A percentile compares a stretch with the other conserved stretches of the same genome.
These are phyloP conservation scores for Stephanodiscus triporus DNA, from an alignment of 108 stramenopile species.

Conservation along the genomic window DNA sequence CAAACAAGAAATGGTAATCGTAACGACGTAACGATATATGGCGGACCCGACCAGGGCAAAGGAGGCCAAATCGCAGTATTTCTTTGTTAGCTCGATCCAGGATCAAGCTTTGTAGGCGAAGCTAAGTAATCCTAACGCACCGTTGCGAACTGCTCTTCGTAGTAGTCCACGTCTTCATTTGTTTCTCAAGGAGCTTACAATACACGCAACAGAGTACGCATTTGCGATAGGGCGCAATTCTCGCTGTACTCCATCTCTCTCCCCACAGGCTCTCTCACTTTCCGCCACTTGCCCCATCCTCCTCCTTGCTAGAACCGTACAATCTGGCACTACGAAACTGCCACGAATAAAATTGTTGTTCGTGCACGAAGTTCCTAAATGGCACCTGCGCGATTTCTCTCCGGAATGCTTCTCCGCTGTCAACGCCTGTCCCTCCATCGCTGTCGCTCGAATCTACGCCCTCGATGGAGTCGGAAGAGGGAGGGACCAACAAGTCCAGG, in stretches of 20 bases:
- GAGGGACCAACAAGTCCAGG: slow-evolving; percentile 71
- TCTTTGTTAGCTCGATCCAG: too few relatives aligned
- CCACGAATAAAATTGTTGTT: slow-evolving; percentile 88
- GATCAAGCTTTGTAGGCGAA: too few relatives aligned
- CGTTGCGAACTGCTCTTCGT: too few relatives aligned
- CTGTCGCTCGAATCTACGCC: neutral
- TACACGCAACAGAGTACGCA: too few relatives aligned
- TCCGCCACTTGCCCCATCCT: slow-evolving; percentile 15
- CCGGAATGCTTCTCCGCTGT: slow-evolving; percentile 65
- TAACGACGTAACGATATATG: too few relatives aligned
- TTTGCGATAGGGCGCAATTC: too few relatives aligned
- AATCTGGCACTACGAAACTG: slow-evolving; percentile 72
- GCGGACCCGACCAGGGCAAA: too few relatives aligned
- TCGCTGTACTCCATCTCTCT: neutral
- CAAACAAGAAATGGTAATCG: neutral
- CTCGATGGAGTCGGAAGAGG: slow-evolving; percentile 15
- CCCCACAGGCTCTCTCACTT: neutral
- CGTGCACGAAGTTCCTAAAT: slow-evolving; percentile 86
- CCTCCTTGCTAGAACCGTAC: slow-evolving; percentile 62
- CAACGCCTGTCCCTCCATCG: neutral
- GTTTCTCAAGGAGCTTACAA: neutral
- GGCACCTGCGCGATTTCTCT: slow-evolving; percentile 77
- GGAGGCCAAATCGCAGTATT: neutral
- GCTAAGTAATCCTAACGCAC: too few relatives aligned
- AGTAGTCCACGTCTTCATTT: too few relatives aligned